Evolutionary conservation across 805 yeast genomes (phyloP).

Genomic region (Yarrowia porcina): DNA sequence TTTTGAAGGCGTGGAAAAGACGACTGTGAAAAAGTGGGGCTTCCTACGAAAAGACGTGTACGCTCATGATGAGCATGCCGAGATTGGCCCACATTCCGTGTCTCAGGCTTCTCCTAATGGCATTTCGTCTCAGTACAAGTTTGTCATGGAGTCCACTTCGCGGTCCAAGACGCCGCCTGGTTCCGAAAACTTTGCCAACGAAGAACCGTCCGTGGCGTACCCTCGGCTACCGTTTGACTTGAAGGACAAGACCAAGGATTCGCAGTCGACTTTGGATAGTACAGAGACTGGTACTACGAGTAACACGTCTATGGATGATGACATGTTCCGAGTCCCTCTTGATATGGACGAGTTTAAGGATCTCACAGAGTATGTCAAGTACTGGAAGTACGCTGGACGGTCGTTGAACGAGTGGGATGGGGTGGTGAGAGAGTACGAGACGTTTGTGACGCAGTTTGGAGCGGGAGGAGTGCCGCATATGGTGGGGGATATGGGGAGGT

Average conservation of each 20-base stretch:
- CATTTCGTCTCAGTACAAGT: conserved; percentile 1
- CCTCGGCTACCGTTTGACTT: conserved; percentile 18
- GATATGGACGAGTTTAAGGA: conserved; percentile 1
- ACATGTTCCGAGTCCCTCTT: conserved; percentile 1
- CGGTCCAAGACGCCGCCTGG: conserved; percentile 5
- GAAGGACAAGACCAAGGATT: conserved; percentile 18
- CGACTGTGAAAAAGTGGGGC: conserved; percentile 3
- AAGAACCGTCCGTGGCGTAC: neutral
- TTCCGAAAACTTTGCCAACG: neutral
- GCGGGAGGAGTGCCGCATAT: conserved; percentile 3
- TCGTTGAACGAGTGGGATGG: conserved; percentile 43
- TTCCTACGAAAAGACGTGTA: neutral
- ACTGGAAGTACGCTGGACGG: conserved; percentile 42
- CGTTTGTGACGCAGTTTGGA: conserved; percentile 33
- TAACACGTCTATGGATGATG: conserved; percentile 20
- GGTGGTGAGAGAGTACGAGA: conserved; percentile 40
- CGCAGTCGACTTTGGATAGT: conserved; percentile 9
- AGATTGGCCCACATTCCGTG: neutral
- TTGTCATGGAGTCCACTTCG: conserved; percentile 21
- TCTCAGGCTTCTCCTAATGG: neutral
- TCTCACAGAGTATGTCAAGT: conserved; percentile 30
- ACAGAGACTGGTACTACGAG: neutral
- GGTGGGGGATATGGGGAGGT: conserved; percentile 18
- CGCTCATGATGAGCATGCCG: neutral
- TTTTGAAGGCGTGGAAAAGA: neutral